phyloP scores from a whole-genome alignment of 768 basidiomycete species.

The Fibroporia radiculosa region DNA sequence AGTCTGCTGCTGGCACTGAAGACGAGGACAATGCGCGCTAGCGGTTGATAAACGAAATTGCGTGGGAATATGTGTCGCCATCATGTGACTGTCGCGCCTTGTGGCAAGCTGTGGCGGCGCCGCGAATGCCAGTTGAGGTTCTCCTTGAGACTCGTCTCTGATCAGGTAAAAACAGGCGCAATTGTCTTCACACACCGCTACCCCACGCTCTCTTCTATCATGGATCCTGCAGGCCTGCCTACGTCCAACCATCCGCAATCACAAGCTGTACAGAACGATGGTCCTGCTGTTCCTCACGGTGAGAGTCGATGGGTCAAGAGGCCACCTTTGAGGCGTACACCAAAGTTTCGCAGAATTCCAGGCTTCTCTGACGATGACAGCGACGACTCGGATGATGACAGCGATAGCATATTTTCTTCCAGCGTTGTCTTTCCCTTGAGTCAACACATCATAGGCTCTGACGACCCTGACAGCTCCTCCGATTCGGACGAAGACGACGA shows the following conservation, averaged over 20 bases:
- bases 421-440: not conserved
- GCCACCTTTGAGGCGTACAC: not conserved
- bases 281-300: conserved; percentile 2
- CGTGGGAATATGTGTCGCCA: conserved; percentile 2
- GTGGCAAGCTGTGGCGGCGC: no score
- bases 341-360: not conserved
- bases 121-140: no score
- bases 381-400: conserved; percentile 1
- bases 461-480: not conserved
- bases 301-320: conserved; percentile 12
- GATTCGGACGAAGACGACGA: not conserved
- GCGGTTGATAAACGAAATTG: not conserved
- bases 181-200: not conserved
- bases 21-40: not conserved
- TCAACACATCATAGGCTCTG: not conserved
- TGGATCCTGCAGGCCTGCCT: not conserved
- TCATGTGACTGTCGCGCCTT: conserved; percentile 1
- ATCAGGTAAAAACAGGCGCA: no score
- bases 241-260: not conserved
- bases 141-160: no score
- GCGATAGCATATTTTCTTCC: not conserved
- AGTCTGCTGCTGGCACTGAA: conserved; percentile 27
- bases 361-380: not conserved
- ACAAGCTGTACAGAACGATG: not conserved
- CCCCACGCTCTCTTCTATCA: not conserved